These are phyloP conservation scores for Verbena officinalis DNA, from an alignment of 257 asterid genomes.

Conservation along the genomic window DNA sequence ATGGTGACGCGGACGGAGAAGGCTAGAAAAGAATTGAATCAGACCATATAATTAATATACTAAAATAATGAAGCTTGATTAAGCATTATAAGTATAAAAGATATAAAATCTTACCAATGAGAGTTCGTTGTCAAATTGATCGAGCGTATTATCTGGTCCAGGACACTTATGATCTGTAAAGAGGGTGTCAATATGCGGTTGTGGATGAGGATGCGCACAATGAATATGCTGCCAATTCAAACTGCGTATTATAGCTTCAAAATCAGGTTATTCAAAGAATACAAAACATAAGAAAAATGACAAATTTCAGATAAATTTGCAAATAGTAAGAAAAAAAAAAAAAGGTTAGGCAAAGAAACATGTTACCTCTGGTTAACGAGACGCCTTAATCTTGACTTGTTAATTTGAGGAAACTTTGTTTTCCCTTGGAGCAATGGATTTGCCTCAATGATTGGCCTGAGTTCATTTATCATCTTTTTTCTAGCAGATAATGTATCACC, in stretches of 20 bases:
- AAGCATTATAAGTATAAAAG: neutral
- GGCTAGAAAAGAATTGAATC: constrained; percentile 39
- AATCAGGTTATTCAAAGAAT: constrained; percentile 21
- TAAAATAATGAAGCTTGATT: neutral
- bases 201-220: constrained; percentile 63
- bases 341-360: constrained; percentile 1
- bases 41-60: neutral
- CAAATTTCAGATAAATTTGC: neutral
- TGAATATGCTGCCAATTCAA: constrained; percentile 90
- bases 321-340: neutral
- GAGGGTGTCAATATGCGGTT: constrained; percentile 60
- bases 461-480: constrained; percentile 45
- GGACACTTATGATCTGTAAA: constrained; percentile 75
- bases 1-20: constrained; percentile 9
- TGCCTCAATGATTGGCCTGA: constrained; percentile 50
- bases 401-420: constrained; percentile 48
- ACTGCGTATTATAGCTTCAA: constrained; percentile 42
- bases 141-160: constrained; percentile 40
- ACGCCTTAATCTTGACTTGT: constrained; percentile 68
- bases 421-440: constrained; percentile 63
- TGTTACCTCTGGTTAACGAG: constrained; percentile 73
- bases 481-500: constrained; percentile 62
- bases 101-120: constrained; percentile 40
- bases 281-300: neutral
- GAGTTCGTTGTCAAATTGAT: constrained; percentile 33